Conservation (phyloP, 371 early-diverging fungal species). For the Phascolomyces articulosus region DNA sequence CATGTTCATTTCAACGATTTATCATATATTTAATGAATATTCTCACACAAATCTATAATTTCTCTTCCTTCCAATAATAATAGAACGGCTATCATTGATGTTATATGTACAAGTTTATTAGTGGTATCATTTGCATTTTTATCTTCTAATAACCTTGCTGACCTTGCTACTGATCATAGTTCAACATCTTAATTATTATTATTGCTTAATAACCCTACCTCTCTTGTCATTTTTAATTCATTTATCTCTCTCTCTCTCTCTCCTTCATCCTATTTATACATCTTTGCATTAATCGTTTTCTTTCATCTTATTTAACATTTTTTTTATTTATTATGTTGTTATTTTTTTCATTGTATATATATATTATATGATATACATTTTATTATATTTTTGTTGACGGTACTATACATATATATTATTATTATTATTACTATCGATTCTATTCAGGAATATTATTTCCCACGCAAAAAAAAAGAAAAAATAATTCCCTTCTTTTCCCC, state of each 20-base stretch:
- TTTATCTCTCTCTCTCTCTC: neutral
- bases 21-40: too few relatives aligned
- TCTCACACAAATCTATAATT: slow-evolving; percentile 31
- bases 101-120: slow-evolving; percentile 58
- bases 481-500: neutral
- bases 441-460: neutral
- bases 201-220: neutral
- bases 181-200: neutral
- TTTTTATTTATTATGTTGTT: too few relatives aligned
- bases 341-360: neutral
- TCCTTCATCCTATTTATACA: too few relatives aligned
- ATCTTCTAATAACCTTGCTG: slow-evolving; percentile 25
- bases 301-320: too few relatives aligned
- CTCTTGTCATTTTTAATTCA: neutral
- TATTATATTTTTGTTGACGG: too few relatives aligned
- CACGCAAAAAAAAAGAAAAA: neutral
- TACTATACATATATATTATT: too few relatives aligned
- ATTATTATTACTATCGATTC: too few relatives aligned
- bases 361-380: too few relatives aligned
- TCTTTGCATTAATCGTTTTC: too few relatives aligned
- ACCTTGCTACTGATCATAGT: slow-evolving; percentile 18
- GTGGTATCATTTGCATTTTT: slow-evolving; percentile 52
- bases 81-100: slow-evolving; percentile 67
- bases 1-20: too few relatives aligned
- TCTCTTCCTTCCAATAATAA: neutral